Base-by-base conservation (phyloP, 106 monocot genomes). In the Dendrobium nobile region DNA sequence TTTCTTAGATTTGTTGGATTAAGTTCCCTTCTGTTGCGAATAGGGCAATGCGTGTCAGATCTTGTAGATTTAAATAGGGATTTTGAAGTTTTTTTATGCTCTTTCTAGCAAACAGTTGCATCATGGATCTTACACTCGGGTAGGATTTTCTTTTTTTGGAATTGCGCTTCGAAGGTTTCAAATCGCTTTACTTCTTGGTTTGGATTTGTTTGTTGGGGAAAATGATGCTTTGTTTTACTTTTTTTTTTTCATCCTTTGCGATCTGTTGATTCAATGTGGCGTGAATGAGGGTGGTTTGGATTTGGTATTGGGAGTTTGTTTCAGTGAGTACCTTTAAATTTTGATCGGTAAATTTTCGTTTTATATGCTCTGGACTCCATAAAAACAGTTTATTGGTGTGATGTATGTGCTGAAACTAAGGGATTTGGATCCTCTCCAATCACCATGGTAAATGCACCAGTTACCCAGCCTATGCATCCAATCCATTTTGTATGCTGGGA, bases 31-130 rank as follows among this genome's bases (percentile, higher is more conserved):
- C 15, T 7, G 11, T 76, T 26, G 27, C 10, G 43, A 76, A 48
- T n/a, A 7, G 48, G 11, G 76, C 45, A 76, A 76, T 76, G 76
- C 47, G 47, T 42, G 42, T 74, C 74, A 7, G 74, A 76, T 76
- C 76, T 76, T 15, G 45, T 26, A 48, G 22, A 8, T 20, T 74
- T 74, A 44, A 20, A 1, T 17, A 43, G n/a, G 43, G 44, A 4
- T 74, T 37, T 76, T 48, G 48, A 20, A 20, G 44, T 74, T 3
- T 44, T 20, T 22, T 22, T 11, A 6, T 15, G 5, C 26, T 24
- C 3, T 74, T 74, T 74, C 43, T 24, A 44, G 41, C 2, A 2
- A 6, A 5, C 9, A 22, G 43, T 19, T 74, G 44, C 43, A 51
- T 51, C 51, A 51, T 51, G 51, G 51, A 74, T 44, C n/a, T 28